A percentile compares a stretch with the other conserved stretches of the same genome.
Evolutionary conservation across 176 grass and related monocot genomes (phyloP).

Genomic region (Avena atlantica): DNA sequence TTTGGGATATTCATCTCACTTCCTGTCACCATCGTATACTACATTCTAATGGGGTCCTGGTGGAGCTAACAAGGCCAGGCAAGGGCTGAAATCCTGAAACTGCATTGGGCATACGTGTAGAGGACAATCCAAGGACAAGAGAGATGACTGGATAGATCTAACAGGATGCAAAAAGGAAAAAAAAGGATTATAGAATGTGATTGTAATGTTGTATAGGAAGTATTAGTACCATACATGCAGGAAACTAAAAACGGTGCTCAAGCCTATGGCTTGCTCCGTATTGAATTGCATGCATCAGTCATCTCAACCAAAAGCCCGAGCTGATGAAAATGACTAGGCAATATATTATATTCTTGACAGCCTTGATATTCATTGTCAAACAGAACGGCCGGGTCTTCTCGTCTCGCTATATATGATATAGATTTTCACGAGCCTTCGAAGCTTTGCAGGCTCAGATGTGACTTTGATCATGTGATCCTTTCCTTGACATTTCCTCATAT

Average conservation of each 20-base stretch:
- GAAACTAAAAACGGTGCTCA: neutral
- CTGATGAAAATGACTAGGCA: too few relatives aligned
- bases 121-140: neutral
- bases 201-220: neutral
- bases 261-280: neutral
- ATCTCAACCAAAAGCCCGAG: too few relatives aligned
- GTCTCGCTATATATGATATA: too few relatives aligned
- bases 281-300: too few relatives aligned
- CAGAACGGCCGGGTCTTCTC: too few relatives aligned
- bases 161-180: neutral
- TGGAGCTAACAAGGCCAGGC: neutral
- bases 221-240: neutral
- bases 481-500: too few relatives aligned
- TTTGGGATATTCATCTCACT: conserved; percentile 79
- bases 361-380: neutral
- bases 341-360: too few relatives aligned
- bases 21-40: conserved; percentile 78
- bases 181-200: neutral
- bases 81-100: neutral
- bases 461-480: too few relatives aligned
- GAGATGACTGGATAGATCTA: neutral
- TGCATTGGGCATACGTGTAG: neutral
- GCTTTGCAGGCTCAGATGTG: too few relatives aligned
- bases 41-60: conserved; percentile 58
- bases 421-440: too few relatives aligned